A percentile compares a stretch with the other conserved stretches of the same genome.
phyloP scores from a whole-genome alignment of 2,329 filamentous ascomycete genomes.

The Microsporum ferrugineum region DNA sequence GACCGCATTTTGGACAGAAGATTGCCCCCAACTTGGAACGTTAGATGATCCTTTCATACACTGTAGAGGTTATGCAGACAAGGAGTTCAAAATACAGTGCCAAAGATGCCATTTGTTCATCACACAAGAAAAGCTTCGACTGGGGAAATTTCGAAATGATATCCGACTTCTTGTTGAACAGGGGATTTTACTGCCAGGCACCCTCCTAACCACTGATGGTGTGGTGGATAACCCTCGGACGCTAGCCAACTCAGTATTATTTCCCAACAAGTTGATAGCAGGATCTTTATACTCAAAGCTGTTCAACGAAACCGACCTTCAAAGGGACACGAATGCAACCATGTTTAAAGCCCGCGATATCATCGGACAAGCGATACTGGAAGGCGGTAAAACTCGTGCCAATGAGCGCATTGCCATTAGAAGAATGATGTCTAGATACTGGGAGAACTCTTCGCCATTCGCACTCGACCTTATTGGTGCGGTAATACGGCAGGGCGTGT shows the following conservation, averaged over 20 bases:
- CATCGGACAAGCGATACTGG: constrained; percentile 39
- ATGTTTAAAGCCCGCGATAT: constrained; percentile 43
- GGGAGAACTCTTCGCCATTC: constrained; percentile 32
- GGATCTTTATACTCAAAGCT: constrained; percentile 36
- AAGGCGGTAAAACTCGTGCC: constrained; percentile 16
- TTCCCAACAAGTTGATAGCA: constrained; percentile 50
- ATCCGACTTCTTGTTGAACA: constrained; percentile 37
- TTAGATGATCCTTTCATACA: constrained; percentile 20
- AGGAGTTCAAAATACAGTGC: constrained; percentile 43
- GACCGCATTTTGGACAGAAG: constrained; percentile 49
- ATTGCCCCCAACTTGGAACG: constrained; percentile 15
- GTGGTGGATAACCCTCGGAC: constrained; percentile 29
- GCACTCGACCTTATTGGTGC: constrained; percentile 33
- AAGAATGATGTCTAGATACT: constrained; percentile 35
- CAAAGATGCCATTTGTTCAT: constrained; percentile 40
- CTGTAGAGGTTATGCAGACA: constrained; percentile 28
- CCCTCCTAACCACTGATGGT: constrained; percentile 48
- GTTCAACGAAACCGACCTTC: constrained; percentile 28
- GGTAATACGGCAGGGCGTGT: constrained; percentile 34
- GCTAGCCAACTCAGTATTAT: constrained; percentile 29
- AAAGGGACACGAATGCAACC: constrained; percentile 24
- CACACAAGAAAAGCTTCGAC: constrained; percentile 48
- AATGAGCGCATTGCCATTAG: constrained; percentile 24
- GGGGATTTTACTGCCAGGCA: constrained; percentile 54
- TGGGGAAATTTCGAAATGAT: constrained; percentile 52